A percentile compares a stretch with the other conserved stretches of the same genome.
Conservation (phyloP, 2,329 filamentous ascomycete genomes). For the Colletotrichum endophyticum region DNA sequence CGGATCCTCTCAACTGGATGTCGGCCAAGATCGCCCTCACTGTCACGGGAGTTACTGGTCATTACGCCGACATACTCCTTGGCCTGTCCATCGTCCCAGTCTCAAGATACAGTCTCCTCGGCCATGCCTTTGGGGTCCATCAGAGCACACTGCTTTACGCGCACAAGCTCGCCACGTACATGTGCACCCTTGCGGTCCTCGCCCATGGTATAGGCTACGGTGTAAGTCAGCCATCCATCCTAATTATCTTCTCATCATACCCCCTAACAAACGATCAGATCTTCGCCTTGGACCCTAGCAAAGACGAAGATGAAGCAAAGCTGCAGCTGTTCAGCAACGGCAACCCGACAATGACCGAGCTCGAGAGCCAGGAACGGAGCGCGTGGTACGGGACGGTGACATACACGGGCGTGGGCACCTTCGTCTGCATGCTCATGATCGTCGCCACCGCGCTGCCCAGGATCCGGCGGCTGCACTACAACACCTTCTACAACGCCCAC, state of each 20-base stretch:
- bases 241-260: not conserved
- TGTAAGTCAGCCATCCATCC: not conserved
- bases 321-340: slow-evolving; percentile 10
- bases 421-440: not conserved
- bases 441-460: slow-evolving; percentile 12
- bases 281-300: not conserved
- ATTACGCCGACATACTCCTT: slow-evolving; percentile 19
- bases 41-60: slow-evolving; percentile 15
- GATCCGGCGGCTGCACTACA: slow-evolving; percentile 18
- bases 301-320: not conserved
- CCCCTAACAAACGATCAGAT: not conserved
- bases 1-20: slow-evolving; percentile 9
- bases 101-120: slow-evolving; percentile 18
- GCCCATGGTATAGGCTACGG: slow-evolving; percentile 16
- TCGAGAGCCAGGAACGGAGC: not conserved
- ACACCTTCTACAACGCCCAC: slow-evolving; percentile 21
- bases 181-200: not conserved
- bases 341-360: slow-evolving; percentile 17
- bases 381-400: slow-evolving; percentile 1
- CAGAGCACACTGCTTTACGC: slow-evolving; percentile 20
- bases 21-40: slow-evolving; percentile 12
- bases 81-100: slow-evolving; percentile 20
- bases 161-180: slow-evolving; percentile 11
- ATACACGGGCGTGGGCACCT: slow-evolving; percentile 4
- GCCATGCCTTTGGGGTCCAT: slow-evolving; percentile 11